phyloP scores from a whole-genome alignment of 129 eudicot species.

The Oenanthe sinensis region DNA sequence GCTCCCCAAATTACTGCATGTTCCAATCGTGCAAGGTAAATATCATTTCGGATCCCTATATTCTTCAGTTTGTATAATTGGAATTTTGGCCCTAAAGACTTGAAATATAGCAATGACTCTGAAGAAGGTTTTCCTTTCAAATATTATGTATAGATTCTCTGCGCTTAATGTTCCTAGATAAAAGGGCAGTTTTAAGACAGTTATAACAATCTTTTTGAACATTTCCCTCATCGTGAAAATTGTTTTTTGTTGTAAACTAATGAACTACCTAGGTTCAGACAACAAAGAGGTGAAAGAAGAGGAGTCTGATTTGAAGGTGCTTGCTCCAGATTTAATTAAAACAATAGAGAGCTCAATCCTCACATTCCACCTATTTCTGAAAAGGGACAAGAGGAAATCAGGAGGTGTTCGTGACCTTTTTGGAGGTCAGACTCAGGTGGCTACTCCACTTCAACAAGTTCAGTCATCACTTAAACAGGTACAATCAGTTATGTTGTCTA shows the following conservation, averaged over 20 bases:
- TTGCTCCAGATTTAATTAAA: slow-evolving; percentile 56
- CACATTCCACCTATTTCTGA: slow-evolving; percentile 60
- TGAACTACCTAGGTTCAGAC: slow-evolving; percentile 38
- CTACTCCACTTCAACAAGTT: slow-evolving; percentile 73
- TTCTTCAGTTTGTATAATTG: not conserved
- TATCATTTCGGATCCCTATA: not conserved
- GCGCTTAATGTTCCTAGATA: not conserved
- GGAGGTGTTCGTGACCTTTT: slow-evolving; percentile 51
- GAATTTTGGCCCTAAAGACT: not conserved
- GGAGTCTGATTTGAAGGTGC: slow-evolving; percentile 44
- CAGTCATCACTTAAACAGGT: slow-evolving; percentile 80
- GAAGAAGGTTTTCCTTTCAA: not conserved
- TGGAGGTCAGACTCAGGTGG: slow-evolving; percentile 73
- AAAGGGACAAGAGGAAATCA: slow-evolving; percentile 74
- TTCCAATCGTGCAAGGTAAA: slow-evolving; percentile 82
- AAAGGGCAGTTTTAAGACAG: not conserved
- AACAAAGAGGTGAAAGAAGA: slow-evolving; percentile 37
- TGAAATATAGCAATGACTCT: not conserved
- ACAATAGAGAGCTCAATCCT: slow-evolving; percentile 66
- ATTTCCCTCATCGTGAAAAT: not conserved
- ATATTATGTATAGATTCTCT: not conserved
- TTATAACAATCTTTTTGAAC: not conserved
- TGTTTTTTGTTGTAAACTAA: not conserved
- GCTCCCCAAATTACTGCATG: slow-evolving; percentile 75
- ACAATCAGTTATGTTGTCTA: slow-evolving; percentile 4